Evolutionary conservation across 2,329 filamentous ascomycete genomes (phyloP).

Genomic region (Cryphonectria nitschkei): DNA sequence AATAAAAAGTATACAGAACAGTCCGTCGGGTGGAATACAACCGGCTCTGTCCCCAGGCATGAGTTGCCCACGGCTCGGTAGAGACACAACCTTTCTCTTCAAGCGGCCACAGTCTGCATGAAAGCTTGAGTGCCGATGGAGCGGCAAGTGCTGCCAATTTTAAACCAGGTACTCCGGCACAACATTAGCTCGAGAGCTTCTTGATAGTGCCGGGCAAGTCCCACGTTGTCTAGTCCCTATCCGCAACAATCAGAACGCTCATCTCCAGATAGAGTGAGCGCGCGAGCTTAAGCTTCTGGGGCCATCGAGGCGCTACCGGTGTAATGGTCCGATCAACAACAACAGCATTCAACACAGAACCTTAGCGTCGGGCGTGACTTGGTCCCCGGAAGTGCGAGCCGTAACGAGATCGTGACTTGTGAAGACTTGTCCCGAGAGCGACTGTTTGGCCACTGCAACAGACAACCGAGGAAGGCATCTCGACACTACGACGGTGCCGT

Average conservation of each 20-base stretch:
- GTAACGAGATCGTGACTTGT: neutral
- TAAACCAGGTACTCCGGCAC: neutral
- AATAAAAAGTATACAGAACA: neutral
- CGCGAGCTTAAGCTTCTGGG: conserved; percentile 6
- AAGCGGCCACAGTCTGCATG: neutral
- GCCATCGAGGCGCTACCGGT: neutral
- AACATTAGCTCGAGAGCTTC: conserved; percentile 7
- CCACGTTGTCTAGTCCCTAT: neutral
- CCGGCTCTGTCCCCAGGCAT: neutral
- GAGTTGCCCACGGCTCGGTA: neutral
- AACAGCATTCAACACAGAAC: neutral
- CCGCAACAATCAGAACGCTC: neutral
- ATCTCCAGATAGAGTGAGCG: neutral
- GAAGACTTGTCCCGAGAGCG: neutral
- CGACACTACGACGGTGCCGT: neutral
- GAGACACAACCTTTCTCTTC: neutral
- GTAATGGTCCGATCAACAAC: neutral
- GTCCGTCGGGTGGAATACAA: neutral
- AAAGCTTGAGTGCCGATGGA: neutral
- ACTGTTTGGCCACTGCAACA: neutral
- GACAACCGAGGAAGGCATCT: neutral
- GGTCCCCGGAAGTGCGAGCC: conserved; percentile 1
- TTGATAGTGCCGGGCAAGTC: neutral
- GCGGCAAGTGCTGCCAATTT: neutral
- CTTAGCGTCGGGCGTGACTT: conserved; percentile 4